Conservation (phyloP, 2,329 filamentous ascomycete genomes). For the Penicillium sp. region DNA sequence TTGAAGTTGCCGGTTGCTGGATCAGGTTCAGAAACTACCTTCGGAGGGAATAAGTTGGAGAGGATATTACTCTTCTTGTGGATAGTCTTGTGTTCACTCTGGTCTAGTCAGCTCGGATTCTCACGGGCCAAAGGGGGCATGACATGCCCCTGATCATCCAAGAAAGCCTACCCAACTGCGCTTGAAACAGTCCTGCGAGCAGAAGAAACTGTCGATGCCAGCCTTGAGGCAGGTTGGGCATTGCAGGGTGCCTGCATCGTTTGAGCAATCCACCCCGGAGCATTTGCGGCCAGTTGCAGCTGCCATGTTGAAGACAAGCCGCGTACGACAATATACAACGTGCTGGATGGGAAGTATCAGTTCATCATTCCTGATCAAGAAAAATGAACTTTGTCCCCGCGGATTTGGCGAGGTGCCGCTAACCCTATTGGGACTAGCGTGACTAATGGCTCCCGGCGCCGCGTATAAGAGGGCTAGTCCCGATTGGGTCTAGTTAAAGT, state of each 20-base stretch:
- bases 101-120: background rate
- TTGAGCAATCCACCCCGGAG: constrained; percentile 74
- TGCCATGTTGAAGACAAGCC: constrained; percentile 14
- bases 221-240: constrained; percentile 94
- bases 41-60: constrained; percentile 69
- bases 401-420: constrained; percentile 40
- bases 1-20: constrained; percentile 87
- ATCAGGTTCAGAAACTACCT: constrained; percentile 84
- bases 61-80: constrained; percentile 79
- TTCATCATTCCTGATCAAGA: background rate
- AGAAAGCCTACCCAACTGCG: constrained; percentile 78
- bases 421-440: constrained; percentile 38
- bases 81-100: constrained; percentile 76
- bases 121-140: background rate
- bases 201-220: constrained; percentile 89
- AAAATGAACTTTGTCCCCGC: constrained; percentile 7
- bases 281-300: constrained; percentile 51
- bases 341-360: background rate
- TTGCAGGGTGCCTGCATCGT: constrained; percentile 79
- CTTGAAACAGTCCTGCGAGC: constrained; percentile 98
- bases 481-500: too few relatives aligned
- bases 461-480: too few relatives aligned
- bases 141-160: constrained; percentile 22
- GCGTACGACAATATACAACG: background rate
- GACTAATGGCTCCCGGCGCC: background rate